Conservation (phyloP, 805 yeast species). For the Kuraishia hungarica region DNA sequence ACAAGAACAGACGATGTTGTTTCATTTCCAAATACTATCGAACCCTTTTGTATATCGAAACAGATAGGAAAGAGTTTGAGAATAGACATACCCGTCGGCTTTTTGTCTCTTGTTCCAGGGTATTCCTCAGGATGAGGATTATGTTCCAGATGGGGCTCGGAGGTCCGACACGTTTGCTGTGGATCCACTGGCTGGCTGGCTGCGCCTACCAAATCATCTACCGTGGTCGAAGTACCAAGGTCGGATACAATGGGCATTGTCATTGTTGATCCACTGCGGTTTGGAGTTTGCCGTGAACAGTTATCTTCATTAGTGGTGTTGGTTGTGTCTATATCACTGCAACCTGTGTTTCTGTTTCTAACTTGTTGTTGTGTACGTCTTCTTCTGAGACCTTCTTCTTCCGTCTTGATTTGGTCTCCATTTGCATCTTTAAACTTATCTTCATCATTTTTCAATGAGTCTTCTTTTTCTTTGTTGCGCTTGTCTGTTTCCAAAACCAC, state of each 20-base stretch:
- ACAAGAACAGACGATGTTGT: constrained; percentile 68
- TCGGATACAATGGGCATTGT: background rate
- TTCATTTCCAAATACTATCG: constrained; percentile 72
- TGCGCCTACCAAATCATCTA: background rate
- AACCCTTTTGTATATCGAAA: constrained; percentile 52
- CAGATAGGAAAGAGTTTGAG: constrained; percentile 52
- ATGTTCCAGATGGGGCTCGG: background rate
- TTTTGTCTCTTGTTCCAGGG: background rate
- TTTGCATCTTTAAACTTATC: background rate
- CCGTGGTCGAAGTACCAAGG: background rate
- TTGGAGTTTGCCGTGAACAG: background rate
- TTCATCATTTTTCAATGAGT: background rate
- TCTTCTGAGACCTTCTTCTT: constrained; percentile 1
- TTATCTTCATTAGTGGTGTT: background rate
- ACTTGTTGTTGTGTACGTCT: background rate
- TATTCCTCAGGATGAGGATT: background rate
- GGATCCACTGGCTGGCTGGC: background rate
- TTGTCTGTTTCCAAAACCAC: background rate
- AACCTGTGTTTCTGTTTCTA: background rate
- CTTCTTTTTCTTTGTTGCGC: constrained; percentile 2
- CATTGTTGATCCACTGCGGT: background rate
- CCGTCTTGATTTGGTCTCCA: background rate
- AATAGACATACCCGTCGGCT: constrained; percentile 2
- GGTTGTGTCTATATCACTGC: background rate
- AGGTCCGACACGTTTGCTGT: background rate